A percentile compares a stretch with the other conserved stretches of the same genome.
Conservation (phyloP, 108 stramenopile genomes). For the Skeletonema menzelii region DNA sequence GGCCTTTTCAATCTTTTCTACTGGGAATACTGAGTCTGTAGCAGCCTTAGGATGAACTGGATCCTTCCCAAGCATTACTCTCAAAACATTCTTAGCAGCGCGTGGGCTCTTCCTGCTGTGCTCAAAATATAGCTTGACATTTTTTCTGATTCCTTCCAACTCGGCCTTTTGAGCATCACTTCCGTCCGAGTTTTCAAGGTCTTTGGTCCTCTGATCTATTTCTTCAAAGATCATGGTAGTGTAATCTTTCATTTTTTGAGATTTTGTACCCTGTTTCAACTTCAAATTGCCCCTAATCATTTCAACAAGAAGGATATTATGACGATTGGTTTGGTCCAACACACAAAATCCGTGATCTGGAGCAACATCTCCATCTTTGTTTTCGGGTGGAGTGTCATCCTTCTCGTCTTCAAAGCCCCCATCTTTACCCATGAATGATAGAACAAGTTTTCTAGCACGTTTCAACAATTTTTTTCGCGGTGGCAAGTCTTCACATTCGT, state of each 20-base stretch:
- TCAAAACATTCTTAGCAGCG: slow-evolving; percentile 51
- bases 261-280: slow-evolving; percentile 26
- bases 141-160: slow-evolving; percentile 24
- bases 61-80: slow-evolving; percentile 52
- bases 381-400: slow-evolving; percentile 2
- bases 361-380: slow-evolving; percentile 6
- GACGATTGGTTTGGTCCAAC: slow-evolving; percentile 59
- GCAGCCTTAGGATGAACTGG: slow-evolving; percentile 37
- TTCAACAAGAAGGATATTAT: slow-evolving; percentile 69
- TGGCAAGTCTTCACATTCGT: slow-evolving; percentile 63
- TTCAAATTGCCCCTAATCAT: slow-evolving; percentile 54
- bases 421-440: slow-evolving; percentile 29
- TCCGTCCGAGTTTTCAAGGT: slow-evolving; percentile 25
- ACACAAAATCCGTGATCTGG: slow-evolving; percentile 51
- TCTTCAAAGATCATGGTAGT: slow-evolving; percentile 18
- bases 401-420: slow-evolving; percentile 15
- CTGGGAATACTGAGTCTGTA: slow-evolving; percentile 31
- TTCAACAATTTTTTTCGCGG: slow-evolving; percentile 65
- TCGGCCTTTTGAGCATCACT: slow-evolving; percentile 9
- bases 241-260: slow-evolving; percentile 13
- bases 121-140: slow-evolving; percentile 30
- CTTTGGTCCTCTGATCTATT: slow-evolving; percentile 21
- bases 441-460: slow-evolving; percentile 63
- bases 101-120: slow-evolving; percentile 16
- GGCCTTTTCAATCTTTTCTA: slow-evolving; percentile 21